Base-by-base conservation (phyloP, 108 stramenopile genomes). In the Nannochloropsis gaditana region DNA sequence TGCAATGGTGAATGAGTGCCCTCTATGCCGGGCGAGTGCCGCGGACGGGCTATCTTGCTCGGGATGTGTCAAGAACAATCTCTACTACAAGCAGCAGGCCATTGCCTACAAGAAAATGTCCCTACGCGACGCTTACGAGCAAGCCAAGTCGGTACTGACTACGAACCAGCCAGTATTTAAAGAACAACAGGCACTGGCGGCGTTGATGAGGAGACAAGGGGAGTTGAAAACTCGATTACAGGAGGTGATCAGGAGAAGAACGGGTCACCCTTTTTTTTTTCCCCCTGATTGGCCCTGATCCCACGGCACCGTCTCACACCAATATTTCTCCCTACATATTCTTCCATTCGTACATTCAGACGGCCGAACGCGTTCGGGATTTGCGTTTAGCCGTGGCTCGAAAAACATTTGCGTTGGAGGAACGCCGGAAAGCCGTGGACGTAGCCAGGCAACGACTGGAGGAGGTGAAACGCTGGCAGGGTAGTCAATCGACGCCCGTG, bases 81-180 rank as follows among this genome's bases (percentile, higher is more conserved):
- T 73, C 59, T 73, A 73, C 59, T 73, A 73, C 59, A 73, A 73
- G 59, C 59, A 73, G 59, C 59, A 73, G 59, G 59, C 59, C 59
- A 8, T 73, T n/a, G 59, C 59, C 19, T 73, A 73, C 59, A 73
- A 73, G 59, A 73, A 73, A n/a, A 2, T 73, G 59, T 15, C 59
- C 59, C 59, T 73, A n/a, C 59, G 59, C 19, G 59, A 73, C 59
- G 59, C 59, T 4, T 73, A 73, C 59, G 59, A 73, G n/a, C 59
- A 73, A 73, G 59, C 59, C 8, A 73, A 73, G 59, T 15, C n/a
- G 59, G 59, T 73, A n/a, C n/a, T 73, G 59, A 73, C 59, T 15
- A n/a, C 59, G n/a, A 15, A n/a, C 3, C 59, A 73, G 59, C 59
- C 59, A 15, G n/a, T 73, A 2, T 73, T 73, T 3, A n/a, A 3